A percentile compares a stretch with the other conserved stretches of the same genome.
phyloP scores from a whole-genome alignment of 2,329 filamentous ascomycete genomes.

The Colletotrichum tanaceti region DNA sequence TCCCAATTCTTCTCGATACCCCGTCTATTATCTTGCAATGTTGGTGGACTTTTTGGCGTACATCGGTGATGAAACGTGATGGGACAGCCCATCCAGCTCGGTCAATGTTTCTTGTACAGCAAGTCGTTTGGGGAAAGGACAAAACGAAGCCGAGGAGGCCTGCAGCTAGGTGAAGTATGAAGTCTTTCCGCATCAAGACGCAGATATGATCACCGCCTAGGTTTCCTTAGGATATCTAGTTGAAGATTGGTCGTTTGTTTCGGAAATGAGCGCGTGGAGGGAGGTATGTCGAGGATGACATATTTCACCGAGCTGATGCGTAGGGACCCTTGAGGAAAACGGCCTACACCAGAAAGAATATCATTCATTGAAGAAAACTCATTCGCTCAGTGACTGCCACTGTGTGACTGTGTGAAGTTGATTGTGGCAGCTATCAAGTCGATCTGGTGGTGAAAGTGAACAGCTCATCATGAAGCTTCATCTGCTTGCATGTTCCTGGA shows the following conservation, averaged over 20 bases:
- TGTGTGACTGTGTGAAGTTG: background rate
- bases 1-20: constrained; percentile 35
- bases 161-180: constrained; percentile 18
- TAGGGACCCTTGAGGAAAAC: background rate
- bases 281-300: background rate
- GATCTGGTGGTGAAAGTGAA: background rate
- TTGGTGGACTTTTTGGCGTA: constrained; percentile 38
- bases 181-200: constrained; percentile 2
- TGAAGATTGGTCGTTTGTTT: background rate
- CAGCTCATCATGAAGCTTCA: background rate
- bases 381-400: background rate
- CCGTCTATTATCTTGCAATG: constrained; percentile 33
- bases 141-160: background rate
- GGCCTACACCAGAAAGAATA: no score
- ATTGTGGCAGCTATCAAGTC: background rate
- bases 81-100: constrained; percentile 6
- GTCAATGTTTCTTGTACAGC: constrained; percentile 32
- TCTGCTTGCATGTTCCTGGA: background rate
- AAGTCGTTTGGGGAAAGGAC: background rate
- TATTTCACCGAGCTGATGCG: constrained; percentile 8
- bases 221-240: constrained; percentile 7
- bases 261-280: background rate
- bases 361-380: background rate
- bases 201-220: background rate
- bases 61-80: constrained; percentile 15